Percentiles rank a stretch among this genome's conserved stretches.
phyloP scores from a whole-genome alignment of 1,284 basidiomycete species.

The Tylopilus orsonianus region DNA sequence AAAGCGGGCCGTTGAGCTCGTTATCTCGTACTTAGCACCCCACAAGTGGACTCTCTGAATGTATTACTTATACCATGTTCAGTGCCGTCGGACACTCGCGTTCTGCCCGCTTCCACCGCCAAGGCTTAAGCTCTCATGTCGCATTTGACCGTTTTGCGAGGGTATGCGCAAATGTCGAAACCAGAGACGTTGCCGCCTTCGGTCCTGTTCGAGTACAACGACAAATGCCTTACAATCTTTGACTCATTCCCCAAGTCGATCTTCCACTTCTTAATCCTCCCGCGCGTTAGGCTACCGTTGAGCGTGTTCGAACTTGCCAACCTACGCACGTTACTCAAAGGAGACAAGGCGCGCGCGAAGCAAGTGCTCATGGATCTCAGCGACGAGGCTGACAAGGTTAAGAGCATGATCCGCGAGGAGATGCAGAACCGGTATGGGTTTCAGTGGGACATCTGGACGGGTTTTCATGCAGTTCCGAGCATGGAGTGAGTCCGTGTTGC shows the following conservation, averaged over 20 bases:
- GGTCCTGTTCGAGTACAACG: constrained; percentile 61
- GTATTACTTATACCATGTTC: constrained; percentile 25
- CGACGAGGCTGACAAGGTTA: constrained; percentile 55
- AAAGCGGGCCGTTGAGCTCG: constrained; percentile 36
- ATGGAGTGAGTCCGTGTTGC: constrained; percentile 55
- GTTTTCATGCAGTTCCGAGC: constrained; percentile 86
- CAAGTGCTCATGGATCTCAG: constrained; percentile 55
- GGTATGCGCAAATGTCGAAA: constrained; percentile 54
- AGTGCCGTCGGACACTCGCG: not conserved
- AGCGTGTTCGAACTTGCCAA: constrained; percentile 47
- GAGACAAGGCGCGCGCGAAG: constrained; percentile 52
- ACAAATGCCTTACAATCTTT: constrained; percentile 70
- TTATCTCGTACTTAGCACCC: constrained; percentile 1
- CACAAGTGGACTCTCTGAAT: constrained; percentile 10
- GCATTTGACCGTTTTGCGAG: constrained; percentile 54
- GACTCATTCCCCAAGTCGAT: constrained; percentile 86
- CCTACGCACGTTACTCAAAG: constrained; percentile 60
- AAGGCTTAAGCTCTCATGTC: constrained; percentile 34
- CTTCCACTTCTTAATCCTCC: constrained; percentile 82
- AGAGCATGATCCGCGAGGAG: constrained; percentile 70
- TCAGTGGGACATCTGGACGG: constrained; percentile 77
- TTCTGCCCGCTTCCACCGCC: not conserved
- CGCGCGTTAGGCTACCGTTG: constrained; percentile 46
- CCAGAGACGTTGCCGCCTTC: constrained; percentile 58
- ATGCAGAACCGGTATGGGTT: constrained; percentile 81